phyloP scores from a whole-genome alignment of 257 asterid genomes.

The Solanum raphanifolium region DNA sequence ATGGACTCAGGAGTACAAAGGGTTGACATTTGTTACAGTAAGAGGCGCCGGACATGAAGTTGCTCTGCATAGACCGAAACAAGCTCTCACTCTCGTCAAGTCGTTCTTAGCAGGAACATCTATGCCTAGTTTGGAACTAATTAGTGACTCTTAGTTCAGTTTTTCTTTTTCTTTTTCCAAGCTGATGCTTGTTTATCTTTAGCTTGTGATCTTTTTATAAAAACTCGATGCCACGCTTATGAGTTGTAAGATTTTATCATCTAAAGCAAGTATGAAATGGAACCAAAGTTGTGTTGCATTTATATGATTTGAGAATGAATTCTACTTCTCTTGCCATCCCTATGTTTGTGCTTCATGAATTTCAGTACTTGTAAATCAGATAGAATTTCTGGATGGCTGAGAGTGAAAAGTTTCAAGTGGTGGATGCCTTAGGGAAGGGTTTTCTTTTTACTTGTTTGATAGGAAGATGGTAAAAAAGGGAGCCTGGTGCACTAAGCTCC shows the following conservation, averaged over 20 bases:
- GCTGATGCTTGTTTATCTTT: neutral
- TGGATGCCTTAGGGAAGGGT: neutral
- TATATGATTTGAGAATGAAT: neutral
- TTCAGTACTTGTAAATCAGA: neutral
- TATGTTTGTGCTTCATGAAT: neutral
- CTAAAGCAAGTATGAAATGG: neutral
- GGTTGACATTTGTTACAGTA: constrained; percentile 66
- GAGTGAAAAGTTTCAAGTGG: neutral
- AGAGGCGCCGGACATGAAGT: constrained; percentile 98
- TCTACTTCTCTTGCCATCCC: neutral
- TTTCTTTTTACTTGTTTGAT: neutral
- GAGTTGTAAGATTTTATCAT: neutral
- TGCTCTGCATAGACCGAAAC: constrained; percentile 70
- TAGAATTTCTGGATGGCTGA: neutral
- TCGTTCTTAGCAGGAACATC: constrained; percentile 54
- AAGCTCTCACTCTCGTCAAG: constrained; percentile 57
- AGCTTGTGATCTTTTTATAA: neutral
- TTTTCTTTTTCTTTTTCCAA: neutral
- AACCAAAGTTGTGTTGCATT: neutral
- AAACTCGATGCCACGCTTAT: neutral
- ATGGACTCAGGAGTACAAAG: constrained; percentile 82
- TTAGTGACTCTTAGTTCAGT: constrained; percentile 24
- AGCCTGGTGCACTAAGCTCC: neutral
- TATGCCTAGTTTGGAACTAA: constrained; percentile 40
- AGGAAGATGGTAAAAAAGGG: neutral